Percentiles rank a stretch among this genome's conserved stretches.
These are phyloP conservation scores for Xylariaceae sp. DNA, from an alignment of 2,329 filamentous ascomycete genomes.

Conservation along the genomic window DNA sequence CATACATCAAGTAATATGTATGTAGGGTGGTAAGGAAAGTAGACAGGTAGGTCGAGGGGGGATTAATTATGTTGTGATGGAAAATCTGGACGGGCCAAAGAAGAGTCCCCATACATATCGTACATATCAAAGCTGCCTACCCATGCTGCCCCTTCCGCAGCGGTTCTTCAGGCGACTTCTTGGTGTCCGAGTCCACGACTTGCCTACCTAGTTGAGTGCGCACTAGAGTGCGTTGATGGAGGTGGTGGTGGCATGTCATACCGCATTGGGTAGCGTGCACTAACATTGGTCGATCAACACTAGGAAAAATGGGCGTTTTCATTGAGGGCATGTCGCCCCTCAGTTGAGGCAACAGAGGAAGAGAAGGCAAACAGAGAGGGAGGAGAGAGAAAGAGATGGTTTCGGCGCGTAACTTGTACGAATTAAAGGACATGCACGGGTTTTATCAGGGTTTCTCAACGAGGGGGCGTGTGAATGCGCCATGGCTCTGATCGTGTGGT, in stretches of 20 bases:
- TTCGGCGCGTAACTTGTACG: not conserved
- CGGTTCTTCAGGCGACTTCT: not conserved
- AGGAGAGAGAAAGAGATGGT: not conserved
- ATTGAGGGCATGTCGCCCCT: not conserved
- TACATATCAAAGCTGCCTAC: not conserved
- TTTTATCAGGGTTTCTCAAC: not conserved
- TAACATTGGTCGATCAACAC: not conserved
- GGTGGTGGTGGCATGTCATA: not conserved
- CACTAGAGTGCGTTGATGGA: not conserved
- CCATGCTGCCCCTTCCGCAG: not conserved
- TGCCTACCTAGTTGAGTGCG: not conserved
- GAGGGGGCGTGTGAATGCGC: not conserved
- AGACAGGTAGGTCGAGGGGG: not conserved
- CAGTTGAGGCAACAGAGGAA: not conserved
- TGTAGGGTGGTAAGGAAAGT: no score
- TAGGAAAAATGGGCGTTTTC: not conserved
- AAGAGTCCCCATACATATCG: not conserved
- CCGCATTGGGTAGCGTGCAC: not conserved
- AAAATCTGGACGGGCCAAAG: not conserved
- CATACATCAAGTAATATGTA: no score
- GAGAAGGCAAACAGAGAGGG: not conserved
- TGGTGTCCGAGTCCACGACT: not conserved
- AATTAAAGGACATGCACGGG: no score
- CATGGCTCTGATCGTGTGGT: slow-evolving; percentile 10
- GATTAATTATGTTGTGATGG: not conserved